Conservation (phyloP, 352 stramenopile species). For the Plasmopara viticola region DNA sequence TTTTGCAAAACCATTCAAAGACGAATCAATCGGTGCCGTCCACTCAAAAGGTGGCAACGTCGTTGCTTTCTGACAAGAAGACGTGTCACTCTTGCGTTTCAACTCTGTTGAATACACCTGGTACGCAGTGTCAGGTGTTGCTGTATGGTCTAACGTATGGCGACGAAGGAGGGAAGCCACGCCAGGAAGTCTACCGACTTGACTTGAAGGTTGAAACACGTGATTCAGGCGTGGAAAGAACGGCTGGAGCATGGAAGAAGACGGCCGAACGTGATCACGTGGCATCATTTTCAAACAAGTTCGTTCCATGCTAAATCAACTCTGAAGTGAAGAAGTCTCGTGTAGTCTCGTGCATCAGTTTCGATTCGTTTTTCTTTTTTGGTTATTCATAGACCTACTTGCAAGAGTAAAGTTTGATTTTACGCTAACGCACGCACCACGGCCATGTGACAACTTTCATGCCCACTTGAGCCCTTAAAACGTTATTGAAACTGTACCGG, state of each 20-base stretch:
- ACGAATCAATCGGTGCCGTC: too few species aligned
- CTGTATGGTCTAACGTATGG: conserved; percentile 5
- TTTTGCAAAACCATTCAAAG: too few species aligned
- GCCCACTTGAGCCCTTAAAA: conserved; percentile 18
- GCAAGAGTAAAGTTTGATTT: not conserved
- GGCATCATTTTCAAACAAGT: not conserved
- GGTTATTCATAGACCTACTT: not conserved
- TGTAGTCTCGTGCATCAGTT: not conserved
- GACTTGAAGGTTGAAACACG: conserved; percentile 8
- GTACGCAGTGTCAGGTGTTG: too few species aligned
- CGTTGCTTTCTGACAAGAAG: too few species aligned
- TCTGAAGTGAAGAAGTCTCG: too few species aligned
- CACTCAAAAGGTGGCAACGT: too few species aligned
- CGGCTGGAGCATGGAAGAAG: conserved; percentile 1
- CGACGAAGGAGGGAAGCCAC: conserved; percentile 22
- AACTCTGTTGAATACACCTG: too few species aligned
- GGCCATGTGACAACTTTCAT: conserved; percentile 26
- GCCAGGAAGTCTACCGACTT: conserved; percentile 17
- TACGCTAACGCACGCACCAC: not conserved
- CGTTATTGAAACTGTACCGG: conserved; percentile 17
- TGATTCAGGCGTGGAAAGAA: not conserved
- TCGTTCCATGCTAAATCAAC: too few species aligned
- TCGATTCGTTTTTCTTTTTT: not conserved
- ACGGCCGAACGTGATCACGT: conserved; percentile 3
- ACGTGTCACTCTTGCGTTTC: too few species aligned